Conservation (phyloP, 164 flowering plant species). For the Kalanchoe fedtschenkoi region DNA sequence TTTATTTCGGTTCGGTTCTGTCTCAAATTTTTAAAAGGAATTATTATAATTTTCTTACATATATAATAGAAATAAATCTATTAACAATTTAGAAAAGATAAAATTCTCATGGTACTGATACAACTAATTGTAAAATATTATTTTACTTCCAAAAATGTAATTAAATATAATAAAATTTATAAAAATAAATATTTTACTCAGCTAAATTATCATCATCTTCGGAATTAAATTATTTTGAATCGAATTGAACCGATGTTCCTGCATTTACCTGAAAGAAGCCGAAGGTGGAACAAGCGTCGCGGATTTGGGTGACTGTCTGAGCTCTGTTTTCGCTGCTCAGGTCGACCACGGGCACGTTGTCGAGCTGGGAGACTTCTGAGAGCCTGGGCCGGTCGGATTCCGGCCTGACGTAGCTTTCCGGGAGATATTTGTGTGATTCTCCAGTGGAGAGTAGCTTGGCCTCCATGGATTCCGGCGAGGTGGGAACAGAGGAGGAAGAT, state of each 20-base stretch:
- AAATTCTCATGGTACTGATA: too few species aligned
- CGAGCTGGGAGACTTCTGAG: constrained; percentile 31
- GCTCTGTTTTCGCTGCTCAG: constrained; percentile 23
- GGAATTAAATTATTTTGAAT: too few species aligned
- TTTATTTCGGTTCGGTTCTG: too few species aligned
- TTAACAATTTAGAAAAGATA: too few species aligned
- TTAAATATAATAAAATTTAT: too few species aligned
- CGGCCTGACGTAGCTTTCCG: constrained; percentile 48
- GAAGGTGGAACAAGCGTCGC: constrained; percentile 39
- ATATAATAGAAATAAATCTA: too few species aligned
- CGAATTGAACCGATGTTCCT: background rate
- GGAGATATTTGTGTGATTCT: constrained; percentile 18
- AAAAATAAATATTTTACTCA: too few species aligned
- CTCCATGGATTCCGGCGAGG: constrained; percentile 19
- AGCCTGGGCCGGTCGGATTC: constrained; percentile 60
- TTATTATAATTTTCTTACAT: too few species aligned
- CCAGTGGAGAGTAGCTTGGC: constrained; percentile 33
- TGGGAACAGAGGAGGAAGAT: background rate
- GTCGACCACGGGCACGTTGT: constrained; percentile 46
- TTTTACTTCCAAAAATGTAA: too few species aligned
- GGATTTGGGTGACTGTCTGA: constrained; percentile 21
- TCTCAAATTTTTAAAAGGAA: too few species aligned
- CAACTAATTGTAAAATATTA: too few species aligned
- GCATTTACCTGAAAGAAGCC: constrained; percentile 56
- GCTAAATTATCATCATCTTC: too few species aligned